Evolutionary conservation across 2,329 filamentous ascomycete genomes (phyloP).

Genomic region (Alternaria consortialis): DNA sequence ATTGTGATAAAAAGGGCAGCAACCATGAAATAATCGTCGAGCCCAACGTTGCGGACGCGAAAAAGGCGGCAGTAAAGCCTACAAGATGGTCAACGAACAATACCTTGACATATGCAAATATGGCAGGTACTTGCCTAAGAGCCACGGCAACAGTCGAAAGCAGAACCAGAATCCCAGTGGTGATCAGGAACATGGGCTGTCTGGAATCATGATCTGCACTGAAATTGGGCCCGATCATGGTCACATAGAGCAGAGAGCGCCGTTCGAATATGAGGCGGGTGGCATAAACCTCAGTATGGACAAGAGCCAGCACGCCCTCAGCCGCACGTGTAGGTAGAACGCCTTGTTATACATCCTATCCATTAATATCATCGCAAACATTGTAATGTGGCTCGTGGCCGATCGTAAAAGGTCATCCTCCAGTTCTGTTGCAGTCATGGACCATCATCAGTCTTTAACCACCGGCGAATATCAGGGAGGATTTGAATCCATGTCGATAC

Average conservation of each 20-base stretch:
- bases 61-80: too few relatives aligned
- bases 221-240: conserved; percentile 1
- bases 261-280: neutral
- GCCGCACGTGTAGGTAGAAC: neutral
- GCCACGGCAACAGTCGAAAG: neutral
- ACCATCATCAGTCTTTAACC: neutral
- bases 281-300: neutral
- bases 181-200: conserved; percentile 1
- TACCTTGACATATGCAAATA: too few relatives aligned
- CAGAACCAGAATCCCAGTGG: neutral
- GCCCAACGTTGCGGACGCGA: neutral
- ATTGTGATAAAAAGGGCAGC: conserved; percentile 3
- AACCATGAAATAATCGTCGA: neutral
- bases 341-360: neutral
- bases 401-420: neutral
- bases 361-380: neutral
- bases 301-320: neutral
- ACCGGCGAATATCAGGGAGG: neutral
- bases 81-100: too few relatives aligned
- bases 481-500: neutral
- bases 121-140: too few relatives aligned
- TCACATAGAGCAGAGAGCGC: neutral
- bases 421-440: neutral
- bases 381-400: neutral
- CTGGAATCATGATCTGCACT: neutral